Evolutionary conservation across 306 rosid species (phyloP), one percentile per base, ranked within the genome.

Genomic region (Vigna unguiculata): DNA sequence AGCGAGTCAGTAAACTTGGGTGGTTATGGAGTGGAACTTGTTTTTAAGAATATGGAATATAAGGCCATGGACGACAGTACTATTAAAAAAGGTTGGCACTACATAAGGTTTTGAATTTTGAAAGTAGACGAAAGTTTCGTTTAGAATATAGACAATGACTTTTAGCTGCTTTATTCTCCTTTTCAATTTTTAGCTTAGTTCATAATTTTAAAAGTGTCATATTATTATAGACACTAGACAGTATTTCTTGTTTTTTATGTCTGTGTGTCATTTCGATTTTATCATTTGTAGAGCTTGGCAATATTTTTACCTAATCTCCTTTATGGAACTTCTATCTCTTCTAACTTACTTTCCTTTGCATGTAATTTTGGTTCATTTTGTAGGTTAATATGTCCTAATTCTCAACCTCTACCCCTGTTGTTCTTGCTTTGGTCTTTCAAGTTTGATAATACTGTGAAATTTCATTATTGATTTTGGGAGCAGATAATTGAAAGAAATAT

Each of bases 11-110:
- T 96, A 74, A 92, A 96, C 86, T 87, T 96, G 88, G 99, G 99
- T 77, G 98, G 99, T 74, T 96, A 91, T 79, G 99, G 99, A 3
- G 98, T 96, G 47, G 98, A 92, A 83, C 97, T 96, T 83, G 98
- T 92, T 66, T 83, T 96, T 72, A 96, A 96, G 97, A 96, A 96
- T 74, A 92, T 96, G 99, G 99, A 96, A 80, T 92, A 96, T 62
- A 96, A 92, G 83, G 97, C 99, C 76, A 91, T 95, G 91, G 97
- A 96, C 72, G 98, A 96, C 76, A 88, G 96, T 78, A 60, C 86
- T 8, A 75, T 92, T 66, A 92, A 86, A 87, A 92, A 95, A 92
- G 99, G 99, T 96, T 81, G 73, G 87, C 74, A 62, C 11, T 40
- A 2, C 45, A 1, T 9, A 9, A 57, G 17, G 17, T 36, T 72